These are phyloP conservation scores for Ailanthus altissimus DNA, from an alignment of 345 rosid species.

Conservation along the genomic window DNA sequence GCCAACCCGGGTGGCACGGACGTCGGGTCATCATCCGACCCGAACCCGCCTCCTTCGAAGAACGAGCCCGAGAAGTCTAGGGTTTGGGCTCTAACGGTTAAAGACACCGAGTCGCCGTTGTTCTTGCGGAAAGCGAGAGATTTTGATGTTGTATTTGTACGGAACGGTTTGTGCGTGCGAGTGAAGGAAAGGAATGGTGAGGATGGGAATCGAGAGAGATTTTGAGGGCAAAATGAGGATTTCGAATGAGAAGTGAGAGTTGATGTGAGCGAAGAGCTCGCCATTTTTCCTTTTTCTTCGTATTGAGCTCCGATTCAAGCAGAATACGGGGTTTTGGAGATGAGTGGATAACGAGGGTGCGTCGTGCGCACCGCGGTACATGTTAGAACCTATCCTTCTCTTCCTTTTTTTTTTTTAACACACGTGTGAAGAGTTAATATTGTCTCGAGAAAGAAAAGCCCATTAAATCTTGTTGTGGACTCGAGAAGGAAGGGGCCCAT, in stretches of 20 bases:
- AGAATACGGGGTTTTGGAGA: neutral
- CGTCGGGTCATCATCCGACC: constrained; percentile 66
- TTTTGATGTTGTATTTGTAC: constrained; percentile 34
- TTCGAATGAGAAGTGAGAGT: constrained; percentile 28
- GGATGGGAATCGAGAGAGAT: constrained; percentile 33
- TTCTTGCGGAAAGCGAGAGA: constrained; percentile 20
- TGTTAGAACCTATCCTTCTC: neutral
- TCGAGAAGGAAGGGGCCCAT: neutral
- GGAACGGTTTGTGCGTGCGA: constrained; percentile 40
- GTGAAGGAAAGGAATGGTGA: constrained; percentile 48
- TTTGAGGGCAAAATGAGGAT: constrained; percentile 38
- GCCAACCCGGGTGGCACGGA: constrained; percentile 45
- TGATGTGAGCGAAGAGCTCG: constrained; percentile 44
- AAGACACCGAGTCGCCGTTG: neutral
- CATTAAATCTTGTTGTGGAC: neutral
- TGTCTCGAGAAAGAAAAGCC: neutral
- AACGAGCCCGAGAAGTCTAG: constrained; percentile 78
- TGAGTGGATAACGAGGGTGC: constrained; percentile 33
- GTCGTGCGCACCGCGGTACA: neutral
- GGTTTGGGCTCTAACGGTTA: constrained; percentile 54
- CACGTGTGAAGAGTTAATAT: neutral
- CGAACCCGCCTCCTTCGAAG: constrained; percentile 66
- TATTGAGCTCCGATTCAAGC: constrained; percentile 7
- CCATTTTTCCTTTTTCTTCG: constrained; percentile 37
- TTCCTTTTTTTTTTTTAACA: too few relatives aligned